Base-by-base conservation (phyloP, 2,329 filamentous ascomycete genomes). In the Pseudocercospora ulei region DNA sequence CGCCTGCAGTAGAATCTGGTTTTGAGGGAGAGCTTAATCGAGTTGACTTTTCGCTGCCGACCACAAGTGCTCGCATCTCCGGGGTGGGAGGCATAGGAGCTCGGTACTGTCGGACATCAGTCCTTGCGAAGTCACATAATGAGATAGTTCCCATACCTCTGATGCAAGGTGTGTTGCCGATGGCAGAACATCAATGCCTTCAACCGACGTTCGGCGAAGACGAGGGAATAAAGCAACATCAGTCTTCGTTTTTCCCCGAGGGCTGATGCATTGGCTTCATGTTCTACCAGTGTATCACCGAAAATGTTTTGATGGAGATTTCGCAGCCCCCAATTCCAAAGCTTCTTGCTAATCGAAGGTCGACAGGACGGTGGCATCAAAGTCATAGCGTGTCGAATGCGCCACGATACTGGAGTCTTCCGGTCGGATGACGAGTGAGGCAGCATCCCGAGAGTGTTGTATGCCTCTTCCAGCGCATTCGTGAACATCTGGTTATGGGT, bases 381-480 rank as follows among this genome's bases (percentile, higher is more conserved):
- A 12, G 17, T 19, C 9, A 33, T 20, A 11, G 17, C 14, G 8
- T 17, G 12, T 11, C 30, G 30, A 11, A 33, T 8, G 6, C 30
- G 17, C 17, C 17, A 23, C 7, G 30, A 20, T 9, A 23, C 19
- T 11, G 30, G 30, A 6, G 30, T 33, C 8, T 5, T 33, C 14
- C 30, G 11, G 14, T 33, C 30, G 5, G 17, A 14, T 6, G 30
- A 33, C 13, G 30, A n/a, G n/a, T n/a, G n/a, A n/a, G n/a, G n/a
- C 17, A 33, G 18, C 16, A 33, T 22, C 7, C 11, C 18, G 17
- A 12, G 11, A 7, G 17, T 12, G 9, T 40, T 16, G 18, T 40
- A 40, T 12, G 38, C 30, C 16, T 40, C 38, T 20, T 40, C 30
- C 14, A 35, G 22, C 14, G 38, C 31, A 14, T 29, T 28, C 9